Base-by-base conservation (phyloP, 1,139 yeast species). In the Candida sp. region DNA sequence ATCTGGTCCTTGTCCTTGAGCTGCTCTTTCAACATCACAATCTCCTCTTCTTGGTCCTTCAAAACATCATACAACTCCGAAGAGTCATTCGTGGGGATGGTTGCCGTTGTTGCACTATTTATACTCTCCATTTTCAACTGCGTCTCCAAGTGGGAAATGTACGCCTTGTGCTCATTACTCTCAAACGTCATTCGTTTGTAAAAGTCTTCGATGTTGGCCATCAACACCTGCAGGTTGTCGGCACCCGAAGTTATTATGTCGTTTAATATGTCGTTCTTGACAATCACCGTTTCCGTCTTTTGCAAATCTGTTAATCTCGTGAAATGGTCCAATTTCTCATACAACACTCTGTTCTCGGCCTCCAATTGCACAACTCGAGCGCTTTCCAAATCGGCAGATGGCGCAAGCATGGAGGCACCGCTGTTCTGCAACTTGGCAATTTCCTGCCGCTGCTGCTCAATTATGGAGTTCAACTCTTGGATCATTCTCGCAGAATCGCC, bases 1-100 rank as follows among this genome's bases (percentile, higher is more conserved):
- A 92, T 85, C 47, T 86, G 86, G 59, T 91, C 96, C 65, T 91
- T 92, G 58, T 78, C 83, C 49, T 80, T 78, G 48, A 90, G 68
- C 47, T 81, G 75, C 53, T 83, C 88, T 60, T 80, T 80, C 59
- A 92, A 72, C 50, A 85, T 90, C 46, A 73, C 65, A 8, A 91
- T 83, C 63, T 90, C 96, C 48, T 85, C 92, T 54, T 82, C 86
- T 58, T 88, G 87, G 40, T 86, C 92, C 52, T 76, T 77, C 52
- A 86, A 56, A 2, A 68, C 55, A 11, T 65, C 53, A 23, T 43
- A 41, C 9, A 52, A 34, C 22, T 47, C 49, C 5, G 47, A 34
- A 6, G 46, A 39, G 12, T 43, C 46, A 30, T 25, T 26, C 5
- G 30, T 28, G 5, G 34, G 41, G 8, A 26, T 11, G 4, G 23